Base-by-base conservation (phyloP, 345 rosid species). In the Bruguiera gymnorhiza region DNA sequence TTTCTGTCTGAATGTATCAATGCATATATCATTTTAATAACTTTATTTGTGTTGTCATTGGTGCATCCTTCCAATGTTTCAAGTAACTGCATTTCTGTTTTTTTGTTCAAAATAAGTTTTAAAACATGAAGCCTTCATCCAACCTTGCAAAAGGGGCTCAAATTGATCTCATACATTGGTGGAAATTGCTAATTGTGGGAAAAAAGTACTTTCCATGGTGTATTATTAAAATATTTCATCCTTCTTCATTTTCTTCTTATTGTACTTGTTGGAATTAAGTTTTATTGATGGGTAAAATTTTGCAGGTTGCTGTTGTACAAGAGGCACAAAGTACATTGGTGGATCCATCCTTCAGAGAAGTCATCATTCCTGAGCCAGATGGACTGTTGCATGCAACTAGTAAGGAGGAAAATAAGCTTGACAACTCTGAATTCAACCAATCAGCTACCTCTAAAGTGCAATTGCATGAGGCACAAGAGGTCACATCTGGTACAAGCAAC, bases 321-420 rank as follows among this genome's bases (percentile, higher is more conserved):
- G 86, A 77, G 68, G 18, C 74, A 3, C 84, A 65, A 27, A 85
- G 89, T 75, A 71, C 85, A 27, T 50, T 83, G 74, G 37, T 80
- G 48, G 77, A 81, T 54, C 70, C 73, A 29, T 73, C 82, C 55
- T 37, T 68, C 2, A 66, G 76, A 57, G 87, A 77, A 53, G 64
- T 67, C 48, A 65, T 76, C 54, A 30, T 71, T 68, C 70, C 80
- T 19, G 65, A 80, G 78, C 77, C 73, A 51, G 10, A 27, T 15
- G 26, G 43, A 31, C 68, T 51, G 23, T 60, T 54, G 19, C 59
- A 68, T 16, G 31, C 69, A 46, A 72, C 39, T 62, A 55, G 46
- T 61, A 70, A 64, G 67, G 78, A 60, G 63, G 19, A 29, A 60
- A 74, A 73, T 11, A 54, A 57, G 58, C 80, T 26, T 46, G 69